Conservation (phyloP, 2,329 filamentous ascomycete genomes). For the Cladorrhinum sp. region DNA sequence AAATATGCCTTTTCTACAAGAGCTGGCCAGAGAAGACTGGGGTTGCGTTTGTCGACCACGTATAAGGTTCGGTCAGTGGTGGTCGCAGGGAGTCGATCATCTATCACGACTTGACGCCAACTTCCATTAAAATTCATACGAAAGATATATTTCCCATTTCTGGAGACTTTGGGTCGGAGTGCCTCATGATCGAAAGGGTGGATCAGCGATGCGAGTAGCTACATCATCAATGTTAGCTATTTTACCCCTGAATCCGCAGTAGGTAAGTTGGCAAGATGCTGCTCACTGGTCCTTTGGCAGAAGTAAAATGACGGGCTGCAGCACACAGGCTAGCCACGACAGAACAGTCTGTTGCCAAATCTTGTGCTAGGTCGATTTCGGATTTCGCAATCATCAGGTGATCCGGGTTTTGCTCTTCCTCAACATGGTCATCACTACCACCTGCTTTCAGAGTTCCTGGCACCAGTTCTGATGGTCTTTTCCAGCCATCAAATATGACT, state of each 20-base stretch:
- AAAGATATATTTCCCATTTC: constrained; percentile 85
- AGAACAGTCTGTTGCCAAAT: constrained; percentile 93
- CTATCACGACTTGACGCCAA: constrained; percentile 80
- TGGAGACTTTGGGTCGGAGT: constrained; percentile 60
- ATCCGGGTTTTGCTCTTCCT: constrained; percentile 7
- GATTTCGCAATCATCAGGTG: constrained; percentile 39
- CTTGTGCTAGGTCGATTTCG: constrained; percentile 83
- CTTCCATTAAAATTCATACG: constrained; percentile 96
- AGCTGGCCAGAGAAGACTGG: constrained; percentile 83
- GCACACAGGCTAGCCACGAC: constrained; percentile 94
- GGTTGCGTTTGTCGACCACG: constrained; percentile 81
- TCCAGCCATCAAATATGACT: constrained; percentile 80
- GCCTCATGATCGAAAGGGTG: constrained; percentile 67
- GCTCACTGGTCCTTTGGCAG: constrained; percentile 65
- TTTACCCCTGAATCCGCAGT: background rate
- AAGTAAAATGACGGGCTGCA: constrained; percentile 65
- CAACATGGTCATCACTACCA: background rate
- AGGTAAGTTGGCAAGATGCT: background rate
- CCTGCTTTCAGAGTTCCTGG: constrained; percentile 31
- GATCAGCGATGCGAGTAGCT: constrained; percentile 71
- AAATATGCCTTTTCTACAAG: constrained; percentile 94
- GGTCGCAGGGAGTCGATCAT: constrained; percentile 81
- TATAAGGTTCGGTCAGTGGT: constrained; percentile 73
- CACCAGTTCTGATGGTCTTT: constrained; percentile 69
- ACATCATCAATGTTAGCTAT: constrained; percentile 7